Base-by-base conservation (phyloP, 768 basidiomycete species). In the Auricularia sp. region DNA sequence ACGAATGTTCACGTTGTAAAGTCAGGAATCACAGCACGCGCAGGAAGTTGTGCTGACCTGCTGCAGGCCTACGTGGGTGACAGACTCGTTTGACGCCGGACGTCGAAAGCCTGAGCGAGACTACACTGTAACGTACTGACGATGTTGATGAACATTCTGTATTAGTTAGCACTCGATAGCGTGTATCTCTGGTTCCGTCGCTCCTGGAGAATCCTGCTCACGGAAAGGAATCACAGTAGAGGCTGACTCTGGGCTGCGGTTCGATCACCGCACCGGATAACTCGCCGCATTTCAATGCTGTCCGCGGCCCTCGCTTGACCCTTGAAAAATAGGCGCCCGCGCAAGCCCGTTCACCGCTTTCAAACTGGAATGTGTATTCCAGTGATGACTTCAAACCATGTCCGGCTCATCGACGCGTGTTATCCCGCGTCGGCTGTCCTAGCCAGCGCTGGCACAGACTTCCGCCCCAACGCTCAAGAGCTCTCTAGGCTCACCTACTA, bases 401-500 rank as follows among this genome's bases (percentile, higher is more conserved):
- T 92, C 70, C 84, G 86, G 69, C 85, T 93, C 66, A 83, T 95
- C 72, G 84, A 85, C 63, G 85, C 91, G 42, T 95, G 92, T 74
- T 96, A 95, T 72, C 93, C 93, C 16, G 84, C 90, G 7, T 77
- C 85, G 53, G 86, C 91, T 62, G 80, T 85, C 4, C 81, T 95
- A 39, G 77, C 87, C 62, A 84, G 88, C 18, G 81, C 90, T 23
- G 90, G 84, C 42, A 87, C 92, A 61, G 85, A 87, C 64, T 91
- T 85, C 74, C 82, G 82, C 12, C 91, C 91, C 12, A 93, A 92
- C 68, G 80, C 88, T 0, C 91, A 93, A 73, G 91, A 93, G 70
- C 80, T 93, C 16, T 93, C 91, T 61, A 83, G 87, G 18, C 79
- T 93, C 61, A 90, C 90, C 3, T 93, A 93, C 73, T 92, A 91